phyloP scores from a whole-genome alignment of 768 basidiomycete genomes.

The Basidioascus undulatus region DNA sequence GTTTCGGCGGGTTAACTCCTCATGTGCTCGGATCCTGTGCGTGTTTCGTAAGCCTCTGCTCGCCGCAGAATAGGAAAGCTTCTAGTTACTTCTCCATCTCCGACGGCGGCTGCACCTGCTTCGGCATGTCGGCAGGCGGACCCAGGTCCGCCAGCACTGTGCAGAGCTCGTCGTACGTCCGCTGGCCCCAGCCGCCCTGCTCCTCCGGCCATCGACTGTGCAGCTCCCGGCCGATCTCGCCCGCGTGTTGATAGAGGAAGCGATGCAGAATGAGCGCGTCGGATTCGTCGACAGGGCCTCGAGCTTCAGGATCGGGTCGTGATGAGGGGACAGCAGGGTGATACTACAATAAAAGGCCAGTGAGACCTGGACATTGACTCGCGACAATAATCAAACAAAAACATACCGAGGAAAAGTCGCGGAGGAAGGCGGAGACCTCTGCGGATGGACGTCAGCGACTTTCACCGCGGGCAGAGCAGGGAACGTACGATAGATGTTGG shows the following conservation, averaged over 20 bases:
- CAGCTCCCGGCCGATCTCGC: constrained; percentile 68
- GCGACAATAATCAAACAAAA: background rate
- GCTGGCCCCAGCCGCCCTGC: constrained; percentile 34
- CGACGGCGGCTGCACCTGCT: constrained; percentile 6
- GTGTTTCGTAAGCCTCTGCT: no score
- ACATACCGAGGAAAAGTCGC: background rate
- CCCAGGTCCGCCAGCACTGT: constrained; percentile 56
- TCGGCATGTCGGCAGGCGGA: constrained; percentile 39
- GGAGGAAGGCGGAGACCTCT: no score
- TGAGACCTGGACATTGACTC: background rate
- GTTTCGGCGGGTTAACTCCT: background rate
- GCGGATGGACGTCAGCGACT: no score
- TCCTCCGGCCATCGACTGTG: constrained; percentile 26
- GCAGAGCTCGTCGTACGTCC: constrained; percentile 63
- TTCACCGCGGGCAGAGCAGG: no score
- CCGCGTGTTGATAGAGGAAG: constrained; percentile 60
- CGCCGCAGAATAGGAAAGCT: no score
- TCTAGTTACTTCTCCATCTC: background rate
- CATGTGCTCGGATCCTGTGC: no score
- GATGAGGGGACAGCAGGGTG: no score
- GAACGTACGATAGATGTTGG: constrained; percentile 1
- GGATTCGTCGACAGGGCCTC: constrained; percentile 28
- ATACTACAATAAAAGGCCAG: background rate
- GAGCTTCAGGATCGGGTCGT: background rate
- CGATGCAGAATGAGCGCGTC: constrained; percentile 62